A percentile compares a stretch with the other conserved stretches of the same genome.
Conservation (phyloP, 2,329 filamentous ascomycete genomes). For the Macrophomina phaseolina region DNA sequence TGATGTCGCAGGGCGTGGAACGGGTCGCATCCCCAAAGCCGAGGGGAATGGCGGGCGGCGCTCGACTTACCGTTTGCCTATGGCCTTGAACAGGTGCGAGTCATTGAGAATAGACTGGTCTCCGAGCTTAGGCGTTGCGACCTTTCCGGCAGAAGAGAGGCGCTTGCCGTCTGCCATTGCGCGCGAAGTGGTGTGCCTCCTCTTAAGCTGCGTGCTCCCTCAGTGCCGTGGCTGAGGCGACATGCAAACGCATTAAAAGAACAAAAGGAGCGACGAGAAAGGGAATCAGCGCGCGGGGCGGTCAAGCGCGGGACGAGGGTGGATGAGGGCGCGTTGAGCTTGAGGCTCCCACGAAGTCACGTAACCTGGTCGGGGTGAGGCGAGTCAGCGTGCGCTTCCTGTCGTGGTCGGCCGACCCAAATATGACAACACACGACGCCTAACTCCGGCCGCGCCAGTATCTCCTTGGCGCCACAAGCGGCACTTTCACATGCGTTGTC, state of each 20-base stretch:
- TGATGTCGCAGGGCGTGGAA: constrained; percentile 13
- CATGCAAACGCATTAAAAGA: constrained; percentile 44
- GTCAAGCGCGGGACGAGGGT: constrained; percentile 31
- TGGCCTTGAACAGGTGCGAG: constrained; percentile 59
- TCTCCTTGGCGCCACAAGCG: constrained; percentile 14
- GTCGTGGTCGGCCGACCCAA: neutral
- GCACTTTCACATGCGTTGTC: neutral
- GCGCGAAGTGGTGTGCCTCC: constrained; percentile 27
- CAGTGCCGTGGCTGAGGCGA: constrained; percentile 28
- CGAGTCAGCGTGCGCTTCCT: constrained; percentile 25
- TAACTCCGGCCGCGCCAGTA: constrained; percentile 10
- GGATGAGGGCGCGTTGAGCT: constrained; percentile 31
- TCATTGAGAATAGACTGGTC: constrained; percentile 29
- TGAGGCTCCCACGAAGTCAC: constrained; percentile 27
- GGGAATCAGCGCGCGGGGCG: constrained; percentile 31
- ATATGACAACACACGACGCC: constrained; percentile 21
- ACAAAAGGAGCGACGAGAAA: constrained; percentile 50
- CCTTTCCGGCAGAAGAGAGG: constrained; percentile 60
- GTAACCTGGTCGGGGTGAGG: constrained; percentile 19
- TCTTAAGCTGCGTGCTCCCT: constrained; percentile 29
- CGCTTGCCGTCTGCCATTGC: constrained; percentile 65
- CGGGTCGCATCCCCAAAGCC: neutral
- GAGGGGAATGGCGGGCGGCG: constrained; percentile 11
- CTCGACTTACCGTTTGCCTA: constrained; percentile 64
- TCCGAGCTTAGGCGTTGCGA: constrained; percentile 57